Percentiles rank a stretch among this genome's conserved stretches.
These are phyloP conservation scores for Gloeopeniophorella convolvens DNA, from an alignment of 768 basidiomycete species.

Conservation along the genomic window DNA sequence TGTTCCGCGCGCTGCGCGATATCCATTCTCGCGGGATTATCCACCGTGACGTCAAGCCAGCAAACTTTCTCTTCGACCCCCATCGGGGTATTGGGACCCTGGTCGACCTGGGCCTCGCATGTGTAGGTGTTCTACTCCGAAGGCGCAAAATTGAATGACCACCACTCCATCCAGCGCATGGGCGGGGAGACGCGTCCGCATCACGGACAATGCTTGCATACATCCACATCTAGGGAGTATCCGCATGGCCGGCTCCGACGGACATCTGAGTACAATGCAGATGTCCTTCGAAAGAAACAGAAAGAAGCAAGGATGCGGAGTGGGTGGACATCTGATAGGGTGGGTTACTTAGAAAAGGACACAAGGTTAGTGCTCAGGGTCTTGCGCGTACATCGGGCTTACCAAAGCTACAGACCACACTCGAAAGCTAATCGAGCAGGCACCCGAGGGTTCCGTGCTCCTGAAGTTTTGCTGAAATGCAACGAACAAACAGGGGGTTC, in stretches of 20 bases:
- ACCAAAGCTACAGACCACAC: conserved; percentile 43
- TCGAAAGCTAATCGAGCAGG: conserved; percentile 96
- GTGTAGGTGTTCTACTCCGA: conserved; percentile 43
- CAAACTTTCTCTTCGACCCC: conserved; percentile 95
- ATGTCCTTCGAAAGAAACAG: conserved; percentile 50
- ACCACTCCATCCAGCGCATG: conserved; percentile 24
- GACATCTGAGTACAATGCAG: conserved; percentile 40
- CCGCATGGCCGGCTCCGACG: conserved; percentile 62
- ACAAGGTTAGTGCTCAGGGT: conserved; percentile 41
- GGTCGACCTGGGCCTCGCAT: conserved; percentile 94
- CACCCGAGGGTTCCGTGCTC: conserved; percentile 93
- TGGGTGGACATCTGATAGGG: conserved; percentile 51
- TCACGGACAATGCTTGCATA: conserved; percentile 71
- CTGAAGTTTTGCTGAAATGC: conserved; percentile 94
- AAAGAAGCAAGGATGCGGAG: conserved; percentile 53
- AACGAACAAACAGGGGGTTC: conserved; percentile 86
- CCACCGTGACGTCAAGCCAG: conserved; percentile 96
- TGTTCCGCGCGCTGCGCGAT: conserved; percentile 86
- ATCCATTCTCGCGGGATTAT: conserved; percentile 83
- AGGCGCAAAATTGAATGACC: background rate
- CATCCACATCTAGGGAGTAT: conserved; percentile 46
- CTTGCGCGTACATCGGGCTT: background rate
- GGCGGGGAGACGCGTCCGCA: conserved; percentile 45
- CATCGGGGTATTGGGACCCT: conserved; percentile 76
- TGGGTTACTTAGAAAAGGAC: conserved; percentile 76